Conservation (phyloP, 495 filamentous ascomycete species). For the Xanthoparmelia taractica region DNA sequence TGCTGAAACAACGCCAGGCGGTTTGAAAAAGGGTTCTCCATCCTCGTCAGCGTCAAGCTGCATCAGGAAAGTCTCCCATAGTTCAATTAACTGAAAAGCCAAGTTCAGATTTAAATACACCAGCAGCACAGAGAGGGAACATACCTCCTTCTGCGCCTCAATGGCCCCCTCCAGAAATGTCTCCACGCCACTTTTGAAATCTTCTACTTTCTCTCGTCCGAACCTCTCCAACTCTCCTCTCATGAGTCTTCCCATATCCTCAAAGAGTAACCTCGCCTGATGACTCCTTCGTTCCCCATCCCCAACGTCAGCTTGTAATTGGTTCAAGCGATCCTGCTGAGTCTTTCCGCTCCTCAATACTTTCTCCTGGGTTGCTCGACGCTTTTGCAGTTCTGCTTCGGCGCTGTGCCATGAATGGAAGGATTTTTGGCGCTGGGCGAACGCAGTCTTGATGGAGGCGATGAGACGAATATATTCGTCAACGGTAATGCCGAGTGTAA, state of each 20-base stretch:
- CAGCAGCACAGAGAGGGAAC: conserved; percentile 24
- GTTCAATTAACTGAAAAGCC: conserved; percentile 74
- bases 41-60: conserved; percentile 92
- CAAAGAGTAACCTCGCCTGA: conserved; percentile 79
- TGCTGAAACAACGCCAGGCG: conserved; percentile 38
- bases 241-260: conserved; percentile 96
- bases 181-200: conserved; percentile 97
- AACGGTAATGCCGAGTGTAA: conserved; percentile 93
- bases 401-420: conserved; percentile 88
- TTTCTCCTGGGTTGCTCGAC: conserved; percentile 81
- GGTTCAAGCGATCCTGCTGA: conserved; percentile 89
- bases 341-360: conserved; percentile 84
- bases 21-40: conserved; percentile 66
- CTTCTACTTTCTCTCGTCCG: conserved; percentile 95
- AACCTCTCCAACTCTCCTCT: conserved; percentile 84
- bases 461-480: conserved; percentile 98
- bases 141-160: conserved; percentile 96
- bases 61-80: conserved; percentile 97
- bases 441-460: conserved; percentile 84
- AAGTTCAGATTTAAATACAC: conserved; percentile 23
- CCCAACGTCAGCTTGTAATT: conserved; percentile 81
- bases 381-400: conserved; percentile 80
- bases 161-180: conserved; percentile 94
- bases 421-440: conserved; percentile 85
- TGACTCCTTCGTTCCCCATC: conserved; percentile 94